Conservation (phyloP, 805 yeast species). For the Lachancea thermotolerans region DNA sequence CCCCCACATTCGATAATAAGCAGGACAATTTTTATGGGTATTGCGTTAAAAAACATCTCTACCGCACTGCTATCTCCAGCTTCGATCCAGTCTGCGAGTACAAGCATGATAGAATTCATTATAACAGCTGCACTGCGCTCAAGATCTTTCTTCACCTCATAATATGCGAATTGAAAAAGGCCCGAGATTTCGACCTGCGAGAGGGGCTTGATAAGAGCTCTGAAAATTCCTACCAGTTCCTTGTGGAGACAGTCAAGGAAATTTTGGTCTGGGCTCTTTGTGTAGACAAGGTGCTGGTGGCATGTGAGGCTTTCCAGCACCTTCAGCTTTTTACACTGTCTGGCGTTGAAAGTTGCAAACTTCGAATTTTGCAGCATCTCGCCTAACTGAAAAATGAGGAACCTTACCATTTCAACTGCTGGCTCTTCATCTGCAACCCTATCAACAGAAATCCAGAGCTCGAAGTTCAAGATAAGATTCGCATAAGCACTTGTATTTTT, state of each 20-base stretch:
- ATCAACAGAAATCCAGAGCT: constrained; percentile 38
- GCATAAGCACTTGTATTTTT: constrained; percentile 52
- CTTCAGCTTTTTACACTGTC: constrained; percentile 48
- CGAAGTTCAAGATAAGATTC: constrained; percentile 54
- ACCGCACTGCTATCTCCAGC: not conserved
- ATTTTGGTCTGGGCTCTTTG: constrained; percentile 32
- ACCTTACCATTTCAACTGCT: constrained; percentile 40
- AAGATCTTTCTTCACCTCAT: constrained; percentile 33
- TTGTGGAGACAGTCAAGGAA: constrained; percentile 34
- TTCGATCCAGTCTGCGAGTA: constrained; percentile 34
- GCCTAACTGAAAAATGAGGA: constrained; percentile 51
- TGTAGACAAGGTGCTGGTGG: constrained; percentile 30
- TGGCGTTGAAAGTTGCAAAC: constrained; percentile 43
- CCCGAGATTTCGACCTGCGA: constrained; percentile 24
- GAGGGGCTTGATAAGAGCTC: constrained; percentile 27
- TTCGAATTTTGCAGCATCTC: constrained; percentile 49
- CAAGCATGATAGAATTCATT: constrained; percentile 26
- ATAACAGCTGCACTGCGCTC: constrained; percentile 1
- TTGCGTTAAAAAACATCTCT: not conserved
- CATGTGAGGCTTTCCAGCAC: constrained; percentile 32
- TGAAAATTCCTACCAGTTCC: constrained; percentile 15
- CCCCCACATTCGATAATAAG: constrained; percentile 34
- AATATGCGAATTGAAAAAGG: constrained; percentile 46
- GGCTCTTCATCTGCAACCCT: not conserved
- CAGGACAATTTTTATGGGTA: constrained; percentile 57